Conservation (phyloP, 345 rosid species). For the Laguncularia racemosa region DNA sequence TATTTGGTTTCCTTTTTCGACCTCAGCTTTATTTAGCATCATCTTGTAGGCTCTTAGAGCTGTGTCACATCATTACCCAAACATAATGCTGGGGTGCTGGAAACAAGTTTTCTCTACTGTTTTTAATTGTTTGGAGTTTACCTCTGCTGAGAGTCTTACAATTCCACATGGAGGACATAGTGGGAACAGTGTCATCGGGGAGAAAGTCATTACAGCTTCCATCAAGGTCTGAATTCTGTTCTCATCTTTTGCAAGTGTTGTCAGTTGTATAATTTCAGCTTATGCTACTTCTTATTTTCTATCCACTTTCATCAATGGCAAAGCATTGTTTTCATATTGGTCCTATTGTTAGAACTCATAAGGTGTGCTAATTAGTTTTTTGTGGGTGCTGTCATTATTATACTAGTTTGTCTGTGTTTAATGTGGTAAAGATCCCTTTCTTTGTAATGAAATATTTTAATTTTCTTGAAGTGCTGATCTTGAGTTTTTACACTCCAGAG, state of each 20-base stretch:
- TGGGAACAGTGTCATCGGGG: constrained; percentile 54
- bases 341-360: no score
- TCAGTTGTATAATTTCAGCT: neutral
- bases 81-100: constrained; percentile 56
- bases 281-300: neutral
- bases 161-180: constrained; percentile 41
- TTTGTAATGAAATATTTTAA: neutral
- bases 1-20: no score
- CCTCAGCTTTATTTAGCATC: no score
- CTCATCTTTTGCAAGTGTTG: neutral
- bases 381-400: no score
- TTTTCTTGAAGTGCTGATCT: neutral
- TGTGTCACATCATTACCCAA: constrained; percentile 71
- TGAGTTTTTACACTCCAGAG: no score
- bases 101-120: constrained; percentile 45
- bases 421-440: neutral
- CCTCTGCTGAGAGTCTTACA: constrained; percentile 37
- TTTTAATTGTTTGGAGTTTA: constrained; percentile 34
- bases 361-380: no score
- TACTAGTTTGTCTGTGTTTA: neutral
- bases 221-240: constrained; percentile 45
- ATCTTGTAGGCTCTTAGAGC: constrained; percentile 72
- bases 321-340: neutral
- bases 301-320: neutral
- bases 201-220: constrained; percentile 64